phyloP scores from a whole-genome alignment of 2,329 filamentous ascomycete species.

The Eutypa lata region DNA sequence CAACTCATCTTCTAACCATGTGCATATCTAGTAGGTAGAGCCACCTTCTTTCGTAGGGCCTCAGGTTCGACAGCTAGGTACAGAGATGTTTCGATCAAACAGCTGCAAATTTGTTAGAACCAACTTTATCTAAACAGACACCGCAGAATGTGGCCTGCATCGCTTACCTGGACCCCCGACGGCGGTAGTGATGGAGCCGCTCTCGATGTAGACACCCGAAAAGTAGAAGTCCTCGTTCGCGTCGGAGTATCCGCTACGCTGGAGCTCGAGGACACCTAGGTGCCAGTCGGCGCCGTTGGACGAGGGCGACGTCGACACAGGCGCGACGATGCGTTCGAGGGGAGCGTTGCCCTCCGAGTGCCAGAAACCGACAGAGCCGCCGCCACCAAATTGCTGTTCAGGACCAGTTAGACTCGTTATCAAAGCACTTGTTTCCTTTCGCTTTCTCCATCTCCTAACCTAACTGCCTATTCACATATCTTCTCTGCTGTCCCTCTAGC shows the following conservation, averaged over 20 bases:
- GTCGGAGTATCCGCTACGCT: constrained; percentile 53
- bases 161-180: constrained; percentile 25
- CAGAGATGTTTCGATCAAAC: too few species aligned
- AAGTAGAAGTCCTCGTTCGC: constrained; percentile 67
- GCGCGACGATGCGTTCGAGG: constrained; percentile 58
- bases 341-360: constrained; percentile 61
- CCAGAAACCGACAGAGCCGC: constrained; percentile 62
- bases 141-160: not conserved
- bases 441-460: not conserved
- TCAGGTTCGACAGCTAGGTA: too few species aligned
- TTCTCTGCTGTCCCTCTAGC: too few species aligned
- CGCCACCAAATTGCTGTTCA: constrained; percentile 46
- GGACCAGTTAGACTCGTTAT: too few species aligned
- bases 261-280: constrained; percentile 65
- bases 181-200: constrained; percentile 40
- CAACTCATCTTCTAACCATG: too few species aligned
- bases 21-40: too few species aligned
- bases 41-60: too few species aligned
- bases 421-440: too few species aligned
- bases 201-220: constrained; percentile 69
- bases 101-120: too few species aligned
- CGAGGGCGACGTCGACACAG: constrained; percentile 56
- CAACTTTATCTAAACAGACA: too few species aligned
- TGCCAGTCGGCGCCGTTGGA: constrained; percentile 73
- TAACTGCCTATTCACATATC: too few species aligned